Base-by-base conservation (phyloP, 2,329 filamentous ascomycete species). In the Knoxdaviesia proteae region DNA sequence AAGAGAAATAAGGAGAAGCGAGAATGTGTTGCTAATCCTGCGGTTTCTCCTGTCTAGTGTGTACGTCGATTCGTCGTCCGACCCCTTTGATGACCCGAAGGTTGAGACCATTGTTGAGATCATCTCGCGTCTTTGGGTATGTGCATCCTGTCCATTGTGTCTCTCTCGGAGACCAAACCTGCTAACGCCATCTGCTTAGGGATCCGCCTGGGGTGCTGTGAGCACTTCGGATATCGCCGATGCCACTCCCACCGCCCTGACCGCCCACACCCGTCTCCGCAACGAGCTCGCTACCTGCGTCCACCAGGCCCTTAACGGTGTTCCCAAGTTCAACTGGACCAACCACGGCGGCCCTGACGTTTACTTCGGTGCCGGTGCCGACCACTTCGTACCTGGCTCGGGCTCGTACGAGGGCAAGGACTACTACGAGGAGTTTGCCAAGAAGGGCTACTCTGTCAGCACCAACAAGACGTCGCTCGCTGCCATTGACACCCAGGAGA, bases 21-120 rank as follows among this genome's bases (percentile, higher is more conserved):
- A 20, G 20, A 20, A 20, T 20, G 20, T 20, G 20, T 20, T 20
- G 20, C 20, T 20, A 20, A 20, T 20, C 20, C 2, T 11, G 6
- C 10, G 7, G 20, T 6, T 20, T 34, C 10, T 34, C 31, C n/a
- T 32, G 20, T 39, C 4, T 9, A 65, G 68, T 49, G 69, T 88
- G 33, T 87, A 90, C 46, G 80, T 69, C 37, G 84, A 92, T 56
- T 84, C 80, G 0, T 84, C 79, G 40, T 64, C 71, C 8, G 68
- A 79, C 50, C 61, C 69, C 3, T 84, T 84, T 49, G 84, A 92
- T 54, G 84, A 92, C 53, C 84, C 84, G 43, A 90, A 88, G 62
- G 72, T 92, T 29, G 84, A 90, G 63, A 84, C 77, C 9, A 82
- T 92, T 54, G 76, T 80, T 29, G 80, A 86, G 59, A 67, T 90